phyloP scores from a whole-genome alignment of 2,329 filamentous ascomycete genomes.

The Colletotrichum truncatum region DNA sequence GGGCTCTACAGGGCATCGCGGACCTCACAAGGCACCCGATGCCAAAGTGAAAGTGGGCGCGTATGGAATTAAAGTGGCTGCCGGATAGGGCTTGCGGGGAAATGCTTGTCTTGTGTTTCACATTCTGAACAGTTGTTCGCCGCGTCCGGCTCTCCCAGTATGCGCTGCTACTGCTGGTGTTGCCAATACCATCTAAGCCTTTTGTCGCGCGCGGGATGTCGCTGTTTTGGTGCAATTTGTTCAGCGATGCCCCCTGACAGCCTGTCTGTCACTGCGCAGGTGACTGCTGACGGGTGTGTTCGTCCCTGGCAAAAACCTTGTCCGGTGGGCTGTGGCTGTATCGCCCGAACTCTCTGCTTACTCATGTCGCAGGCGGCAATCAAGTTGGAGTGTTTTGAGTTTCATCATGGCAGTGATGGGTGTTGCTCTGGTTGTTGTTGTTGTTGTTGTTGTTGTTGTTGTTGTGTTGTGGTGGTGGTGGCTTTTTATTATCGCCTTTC shows the following conservation, averaged over 20 bases:
- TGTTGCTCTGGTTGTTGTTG: no score
- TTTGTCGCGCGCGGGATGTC: background rate
- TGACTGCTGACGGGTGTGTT: slow-evolving; percentile 2
- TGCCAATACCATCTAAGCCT: background rate
- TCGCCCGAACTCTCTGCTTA: background rate
- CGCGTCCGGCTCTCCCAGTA: background rate
- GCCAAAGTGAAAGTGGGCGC: background rate
- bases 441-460: no score
- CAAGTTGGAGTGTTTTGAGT: no score
- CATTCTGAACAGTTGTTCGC: slow-evolving; percentile 3
- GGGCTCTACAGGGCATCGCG: no score
- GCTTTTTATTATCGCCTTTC: no score
- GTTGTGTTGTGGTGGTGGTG: no score
- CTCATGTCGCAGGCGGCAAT: no score
- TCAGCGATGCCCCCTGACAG: no score
- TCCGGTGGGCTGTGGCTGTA: background rate
- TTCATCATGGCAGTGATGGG: no score
- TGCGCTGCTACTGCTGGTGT: background rate
- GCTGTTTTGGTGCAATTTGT: no score
- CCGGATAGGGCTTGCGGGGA: slow-evolving; percentile 22
- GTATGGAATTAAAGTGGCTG: slow-evolving; percentile 10
- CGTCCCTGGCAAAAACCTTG: background rate
- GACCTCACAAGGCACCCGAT: background rate
- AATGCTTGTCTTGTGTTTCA: slow-evolving; percentile 30
- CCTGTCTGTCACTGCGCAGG: no score